These are phyloP conservation scores for Fagus crenata DNA, from an alignment of 306 rosid genomes.

Conservation along the genomic window DNA sequence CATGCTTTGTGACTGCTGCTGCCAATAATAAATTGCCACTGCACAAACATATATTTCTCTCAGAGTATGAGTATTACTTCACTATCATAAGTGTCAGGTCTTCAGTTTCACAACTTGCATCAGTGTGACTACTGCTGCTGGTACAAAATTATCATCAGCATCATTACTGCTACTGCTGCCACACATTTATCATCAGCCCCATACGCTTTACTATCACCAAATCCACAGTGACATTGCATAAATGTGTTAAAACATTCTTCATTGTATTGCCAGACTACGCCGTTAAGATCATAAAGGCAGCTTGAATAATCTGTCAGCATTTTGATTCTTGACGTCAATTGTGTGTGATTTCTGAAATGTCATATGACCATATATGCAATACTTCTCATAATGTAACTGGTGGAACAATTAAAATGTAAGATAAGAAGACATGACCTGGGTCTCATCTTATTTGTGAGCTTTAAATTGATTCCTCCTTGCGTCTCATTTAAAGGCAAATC, in stretches of 20 bases:
- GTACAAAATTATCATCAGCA: background rate
- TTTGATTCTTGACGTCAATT: slow-evolving; percentile 1
- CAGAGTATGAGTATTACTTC: background rate
- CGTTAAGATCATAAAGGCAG: background rate
- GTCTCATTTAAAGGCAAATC: slow-evolving; percentile 46
- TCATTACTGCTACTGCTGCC: background rate
- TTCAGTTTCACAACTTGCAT: background rate
- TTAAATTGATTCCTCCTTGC: slow-evolving; percentile 19
- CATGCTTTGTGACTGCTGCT: background rate
- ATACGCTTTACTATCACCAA: too few relatives aligned
- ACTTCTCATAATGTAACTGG: background rate
- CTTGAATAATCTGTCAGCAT: background rate
- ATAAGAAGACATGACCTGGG: slow-evolving; percentile 8
- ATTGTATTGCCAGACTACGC: background rate
- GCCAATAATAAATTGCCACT: background rate
- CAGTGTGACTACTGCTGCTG: background rate
- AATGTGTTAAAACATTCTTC: background rate
- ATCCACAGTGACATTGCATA: background rate
- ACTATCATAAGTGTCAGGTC: background rate
- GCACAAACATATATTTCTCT: background rate
- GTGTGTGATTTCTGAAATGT: background rate
- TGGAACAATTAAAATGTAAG: background rate
- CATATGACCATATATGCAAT: background rate
- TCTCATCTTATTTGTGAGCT: slow-evolving; percentile 19
- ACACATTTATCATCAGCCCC: background rate